Evolutionary conservation across 1,284 basidiomycete species (phyloP).

Genomic region (Tilletia indica): DNA sequence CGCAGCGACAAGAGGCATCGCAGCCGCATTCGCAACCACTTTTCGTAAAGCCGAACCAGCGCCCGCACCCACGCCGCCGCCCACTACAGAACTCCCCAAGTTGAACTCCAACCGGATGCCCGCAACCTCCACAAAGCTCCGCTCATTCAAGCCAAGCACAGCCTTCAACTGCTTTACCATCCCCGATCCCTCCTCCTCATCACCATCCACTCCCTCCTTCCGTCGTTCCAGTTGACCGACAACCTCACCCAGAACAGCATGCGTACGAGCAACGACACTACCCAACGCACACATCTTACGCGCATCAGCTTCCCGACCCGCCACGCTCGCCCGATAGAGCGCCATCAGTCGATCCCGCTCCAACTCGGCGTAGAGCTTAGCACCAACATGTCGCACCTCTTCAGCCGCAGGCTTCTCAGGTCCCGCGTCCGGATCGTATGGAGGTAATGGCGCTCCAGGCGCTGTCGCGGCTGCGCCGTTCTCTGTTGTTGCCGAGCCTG

Average conservation of each 20-base stretch:
- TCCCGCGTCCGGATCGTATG: conserved; percentile 65
- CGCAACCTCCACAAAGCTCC: conserved; percentile 1
- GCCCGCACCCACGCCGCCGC: too few relatives aligned
- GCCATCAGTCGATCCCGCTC: conserved; percentile 34
- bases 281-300: not conserved
- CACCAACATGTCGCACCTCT: conserved; percentile 67
- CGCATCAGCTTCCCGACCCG: not conserved
- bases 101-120: not conserved
- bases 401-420: conserved; percentile 66
- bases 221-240: not conserved
- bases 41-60: too few relatives aligned
- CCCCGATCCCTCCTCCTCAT: not conserved
- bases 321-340: conserved; percentile 1
- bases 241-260: not conserved
- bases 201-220: too few relatives aligned
- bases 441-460: conserved; percentile 65
- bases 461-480: conserved; percentile 61
- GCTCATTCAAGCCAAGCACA: not conserved
- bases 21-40: not conserved
- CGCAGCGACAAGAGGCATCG: not conserved
- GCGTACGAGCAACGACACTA: not conserved
- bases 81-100: not conserved
- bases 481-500: too few relatives aligned
- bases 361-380: conserved; percentile 68
- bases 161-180: not conserved